These are phyloP conservation scores for Acer negundo DNA, from an alignment of 345 rosid species.

Conservation along the genomic window DNA sequence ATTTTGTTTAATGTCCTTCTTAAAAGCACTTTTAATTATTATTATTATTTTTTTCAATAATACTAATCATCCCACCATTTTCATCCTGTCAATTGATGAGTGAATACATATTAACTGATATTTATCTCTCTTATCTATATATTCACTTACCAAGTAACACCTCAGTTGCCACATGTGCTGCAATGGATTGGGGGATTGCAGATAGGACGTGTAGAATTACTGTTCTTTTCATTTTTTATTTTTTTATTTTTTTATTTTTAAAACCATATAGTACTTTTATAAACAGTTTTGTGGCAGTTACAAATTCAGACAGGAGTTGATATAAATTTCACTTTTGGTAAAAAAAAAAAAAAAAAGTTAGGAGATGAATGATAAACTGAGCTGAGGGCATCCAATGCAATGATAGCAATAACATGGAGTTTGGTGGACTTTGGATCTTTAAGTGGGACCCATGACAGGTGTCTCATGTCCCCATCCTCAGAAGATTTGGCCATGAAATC, in stretches of 20 bases:
- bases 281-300: not conserved
- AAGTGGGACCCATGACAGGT: not conserved
- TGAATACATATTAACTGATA: too few relatives aligned
- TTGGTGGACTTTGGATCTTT: slow-evolving; percentile 11
- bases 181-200: too few relatives aligned
- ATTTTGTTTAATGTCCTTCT: not conserved
- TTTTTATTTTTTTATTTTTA: too few relatives aligned
- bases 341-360: not conserved
- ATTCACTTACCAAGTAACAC: too few relatives aligned
- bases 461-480: not conserved
- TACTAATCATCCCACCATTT: too few relatives aligned
- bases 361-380: not conserved
- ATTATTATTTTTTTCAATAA: too few relatives aligned
- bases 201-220: too few relatives aligned
- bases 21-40: not conserved
- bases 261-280: too few relatives aligned
- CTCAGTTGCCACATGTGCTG: too few relatives aligned
- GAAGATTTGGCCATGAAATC: not conserved
- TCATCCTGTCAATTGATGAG: too few relatives aligned
- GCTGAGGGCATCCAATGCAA: slow-evolving; percentile 16
- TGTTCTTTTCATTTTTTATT: too few relatives aligned
- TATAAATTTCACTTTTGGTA: not conserved
- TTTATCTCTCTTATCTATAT: too few relatives aligned
- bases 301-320: not conserved
- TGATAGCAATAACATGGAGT: slow-evolving; percentile 17